Percentiles rank a stretch among this genome's conserved stretches.
phyloP scores from a whole-genome alignment of 179 eudicot genomes.

The Patellifolia procumbens region DNA sequence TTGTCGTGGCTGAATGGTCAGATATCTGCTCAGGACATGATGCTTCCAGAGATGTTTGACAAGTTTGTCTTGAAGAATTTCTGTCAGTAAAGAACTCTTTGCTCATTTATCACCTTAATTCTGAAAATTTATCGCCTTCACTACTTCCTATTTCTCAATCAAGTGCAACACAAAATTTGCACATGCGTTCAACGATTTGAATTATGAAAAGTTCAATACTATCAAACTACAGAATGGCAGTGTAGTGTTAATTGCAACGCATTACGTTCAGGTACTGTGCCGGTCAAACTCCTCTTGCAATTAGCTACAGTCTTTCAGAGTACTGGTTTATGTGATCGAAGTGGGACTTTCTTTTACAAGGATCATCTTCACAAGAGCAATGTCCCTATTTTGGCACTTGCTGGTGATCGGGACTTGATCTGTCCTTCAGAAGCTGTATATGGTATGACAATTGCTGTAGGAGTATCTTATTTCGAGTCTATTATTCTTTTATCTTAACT shows the following conservation, averaged over 20 bases:
- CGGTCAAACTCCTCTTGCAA: slow-evolving; percentile 66
- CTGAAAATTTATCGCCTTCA: not conserved
- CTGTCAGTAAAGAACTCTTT: slow-evolving; percentile 49
- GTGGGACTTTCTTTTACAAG: slow-evolving; percentile 65
- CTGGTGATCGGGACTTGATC: slow-evolving; percentile 73
- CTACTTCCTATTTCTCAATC: not conserved
- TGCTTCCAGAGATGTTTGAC: slow-evolving; percentile 69
- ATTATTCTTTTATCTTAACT: not conserved
- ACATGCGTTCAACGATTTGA: too few relatives aligned
- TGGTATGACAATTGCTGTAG: slow-evolving; percentile 37
- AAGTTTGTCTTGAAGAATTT: slow-evolving; percentile 75
- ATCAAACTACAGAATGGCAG: not conserved
- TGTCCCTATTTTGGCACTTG: slow-evolving; percentile 70
- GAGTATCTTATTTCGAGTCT: not conserved
- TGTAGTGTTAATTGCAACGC: not conserved
- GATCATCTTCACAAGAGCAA: slow-evolving; percentile 64
- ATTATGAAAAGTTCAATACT: too few relatives aligned
- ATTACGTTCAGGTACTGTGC: slow-evolving; percentile 46
- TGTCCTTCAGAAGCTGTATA: slow-evolving; percentile 86
- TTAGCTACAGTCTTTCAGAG: slow-evolving; percentile 61
- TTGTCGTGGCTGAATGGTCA: slow-evolving; percentile 68
- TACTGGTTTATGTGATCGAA: slow-evolving; percentile 68
- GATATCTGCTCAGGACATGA: slow-evolving; percentile 79
- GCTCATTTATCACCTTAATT: not conserved
- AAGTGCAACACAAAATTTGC: too few relatives aligned